Base-by-base conservation (phyloP, 805 yeast species). In the Wickerhamiella nectarea region DNA sequence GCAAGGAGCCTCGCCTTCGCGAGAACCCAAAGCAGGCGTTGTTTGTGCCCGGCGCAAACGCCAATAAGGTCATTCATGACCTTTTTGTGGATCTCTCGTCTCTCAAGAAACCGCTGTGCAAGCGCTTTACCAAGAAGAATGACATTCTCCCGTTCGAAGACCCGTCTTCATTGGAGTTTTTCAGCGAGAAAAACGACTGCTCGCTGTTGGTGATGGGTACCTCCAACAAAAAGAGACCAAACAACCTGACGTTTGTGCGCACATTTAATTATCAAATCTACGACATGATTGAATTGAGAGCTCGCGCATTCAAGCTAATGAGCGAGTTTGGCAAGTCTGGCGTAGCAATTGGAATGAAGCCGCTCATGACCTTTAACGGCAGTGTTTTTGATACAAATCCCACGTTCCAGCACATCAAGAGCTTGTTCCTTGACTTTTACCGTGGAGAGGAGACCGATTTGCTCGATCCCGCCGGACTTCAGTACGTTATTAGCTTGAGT, bases 381-480 rank as follows among this genome's bases (percentile, higher is more conserved):
- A 77, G 91, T 18, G 80, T 80, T 8, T 91, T 91, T 56, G 97
- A 91, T 52, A 69, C 78, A 10, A 85, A 89, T 58, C 95, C 96
- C 22, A 78, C 79, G 20, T 87, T 72, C 64, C 75, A 71, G 61
- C 95, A 87, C 49, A 58, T 86, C 50, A 89, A 89, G 65, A 85
- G 95, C 0, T 68, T 87, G 51, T 86, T 91, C 56, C 57, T 91
- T 51, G 98, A 91, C 63, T 80, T 91, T 61, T 91, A 79, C 71
- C 72, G 93, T 53, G 69, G 97, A 86, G 85, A 82, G 52, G 76
- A 72, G 43, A 76, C 86, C 19, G 79, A 75, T 46, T 67, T 80
- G 55, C 86, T 85, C 57, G 98, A 91, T 61, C 94, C 89, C 36
- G 93, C 95, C 2, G 96, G 96, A 39, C 69, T 91, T 52, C 97